Base-by-base conservation (phyloP, 768 basidiomycete genomes). In the Mycena metata region DNA sequence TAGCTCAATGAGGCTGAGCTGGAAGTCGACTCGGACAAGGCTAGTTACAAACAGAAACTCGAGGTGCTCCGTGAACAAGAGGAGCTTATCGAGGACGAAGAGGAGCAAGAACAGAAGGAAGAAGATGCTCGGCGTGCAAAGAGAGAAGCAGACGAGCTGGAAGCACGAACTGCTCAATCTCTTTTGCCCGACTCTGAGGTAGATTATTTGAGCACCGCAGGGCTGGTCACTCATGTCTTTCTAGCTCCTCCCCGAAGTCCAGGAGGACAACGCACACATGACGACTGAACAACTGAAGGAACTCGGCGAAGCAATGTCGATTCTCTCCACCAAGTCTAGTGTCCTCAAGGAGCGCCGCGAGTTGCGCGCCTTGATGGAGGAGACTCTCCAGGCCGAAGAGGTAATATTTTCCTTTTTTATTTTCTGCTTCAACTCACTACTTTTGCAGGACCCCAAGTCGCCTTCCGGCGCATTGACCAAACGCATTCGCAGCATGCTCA, bases 1-100 rank as follows among this genome's bases (percentile, higher is more conserved):
- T 71, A 98, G 96, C 87, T 99, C 50, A 98, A 94, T 79, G 98
- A 99, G 84, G 95, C 98, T 11, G 98, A 99, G 78, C 87, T 99
- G 56, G 94, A 96, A 79, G 97, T 99, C 24, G 94, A 96, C 72
- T 94, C 92, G 24, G 96, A 97, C 45, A 91, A 91, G 57, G 95
- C 96, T 23, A 95, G 91, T 74, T 98, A 98, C 87, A 97, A 98
- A 84, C 95, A 99, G 84, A 98, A 97, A 81, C 88, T 99, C 62
- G 98, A 99, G 70, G 97, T 99, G 26, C 83, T 99, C 77, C 95
- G 98, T 74, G 95, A 99, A 74, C 98, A 99, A 79, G 95, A 99
- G 77, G 98, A 99, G 79, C 94, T 99, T 69, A 99, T 99, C 77
- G 96, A 99, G 77, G 98, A 99, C 78, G 98, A 99, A 81, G 90